Evolutionary conservation across 176 grass and related monocot species (phyloP), one percentile per base, ranked within the genome.

Genomic region (Thinopyrum elongatum): DNA sequence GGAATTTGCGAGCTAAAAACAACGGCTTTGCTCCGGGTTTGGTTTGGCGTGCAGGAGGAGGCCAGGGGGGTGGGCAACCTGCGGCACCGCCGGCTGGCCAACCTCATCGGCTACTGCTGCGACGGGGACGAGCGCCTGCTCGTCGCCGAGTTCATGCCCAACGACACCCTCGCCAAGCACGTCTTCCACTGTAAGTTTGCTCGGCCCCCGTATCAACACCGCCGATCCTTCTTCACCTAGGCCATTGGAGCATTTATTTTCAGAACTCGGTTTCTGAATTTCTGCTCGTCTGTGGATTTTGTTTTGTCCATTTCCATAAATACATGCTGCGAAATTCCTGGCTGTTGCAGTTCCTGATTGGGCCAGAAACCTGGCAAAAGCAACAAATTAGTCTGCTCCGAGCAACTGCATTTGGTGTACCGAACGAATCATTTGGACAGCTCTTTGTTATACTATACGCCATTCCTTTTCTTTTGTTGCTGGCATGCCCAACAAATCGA

Each of bases 101-200:
- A 99, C 86, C 87, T 99, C 74, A 99, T 99, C 89, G 97, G 97
- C 10, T 99, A 97, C 89, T 99, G 97, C 84, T 97, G 97, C 82
- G 92, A 97, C 61, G 97, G 97, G 19, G 97, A 99, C 35, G 97
- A 99, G 87, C 91, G 97, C 71, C 94, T 99, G 27, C 94, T 99
- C 73, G 94, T 99, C 17, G 90, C 97, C 53, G 94, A 99, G 85
- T 99, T 90, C 79, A 99, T 97, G 97, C 97, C 94, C 49, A 99
- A 99, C 92, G 97, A 99, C 89, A 94, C 94, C 30, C 92, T 99
- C 64, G 92, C 97, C 53, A 99, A 97, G 83, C 97, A 99, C 75
- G 87, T 99, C 53, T 99, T 99, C 92, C 97, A 99, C 83, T 99
- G 97, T 99, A 86, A 71, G 90, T 76, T 23, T 5, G 3, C 12